phyloP scores from a whole-genome alignment of 2,329 filamentous ascomycete species.

The Aspergillus cejpii region DNA sequence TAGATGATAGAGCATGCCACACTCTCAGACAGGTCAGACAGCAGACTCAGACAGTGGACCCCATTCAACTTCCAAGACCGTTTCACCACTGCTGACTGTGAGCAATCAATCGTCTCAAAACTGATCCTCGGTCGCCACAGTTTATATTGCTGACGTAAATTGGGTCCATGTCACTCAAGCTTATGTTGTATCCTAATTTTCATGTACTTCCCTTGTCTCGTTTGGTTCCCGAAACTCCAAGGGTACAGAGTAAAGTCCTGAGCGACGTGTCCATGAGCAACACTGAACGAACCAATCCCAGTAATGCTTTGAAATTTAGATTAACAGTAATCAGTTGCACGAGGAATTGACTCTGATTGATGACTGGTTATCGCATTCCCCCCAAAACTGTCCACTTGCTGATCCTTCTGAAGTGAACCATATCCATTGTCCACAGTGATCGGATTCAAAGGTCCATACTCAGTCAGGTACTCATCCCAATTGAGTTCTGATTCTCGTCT shows the following conservation, averaged over 20 bases:
- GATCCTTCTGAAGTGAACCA: constrained; percentile 4
- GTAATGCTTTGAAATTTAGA: neutral
- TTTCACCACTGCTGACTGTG: constrained; percentile 13
- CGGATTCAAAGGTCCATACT: too few relatives aligned
- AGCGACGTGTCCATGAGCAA: constrained; percentile 8
- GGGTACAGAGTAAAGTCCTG: constrained; percentile 1
- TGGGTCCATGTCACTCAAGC: neutral
- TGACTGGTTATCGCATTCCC: constrained; percentile 3
- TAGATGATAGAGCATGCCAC: constrained; percentile 12
- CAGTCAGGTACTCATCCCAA: neutral
- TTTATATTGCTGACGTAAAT: neutral
- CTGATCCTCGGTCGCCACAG: constrained; percentile 1
- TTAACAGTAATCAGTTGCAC: neutral
- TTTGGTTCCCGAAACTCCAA: neutral
- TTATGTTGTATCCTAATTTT: too few relatives aligned
- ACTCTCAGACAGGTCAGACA: too few relatives aligned
- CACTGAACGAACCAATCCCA: constrained; percentile 4
- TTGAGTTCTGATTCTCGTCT: neutral
- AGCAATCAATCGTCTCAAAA: constrained; percentile 6
- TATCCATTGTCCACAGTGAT: neutral
- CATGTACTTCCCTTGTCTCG: too few relatives aligned
- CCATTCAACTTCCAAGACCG: constrained; percentile 4
- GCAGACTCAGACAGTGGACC: constrained; percentile 10
- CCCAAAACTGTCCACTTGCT: constrained; percentile 1
- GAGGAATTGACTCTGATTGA: constrained; percentile 12